Base-by-base conservation (phyloP, 345 rosid species). In the Streptanthus diversifolius region DNA sequence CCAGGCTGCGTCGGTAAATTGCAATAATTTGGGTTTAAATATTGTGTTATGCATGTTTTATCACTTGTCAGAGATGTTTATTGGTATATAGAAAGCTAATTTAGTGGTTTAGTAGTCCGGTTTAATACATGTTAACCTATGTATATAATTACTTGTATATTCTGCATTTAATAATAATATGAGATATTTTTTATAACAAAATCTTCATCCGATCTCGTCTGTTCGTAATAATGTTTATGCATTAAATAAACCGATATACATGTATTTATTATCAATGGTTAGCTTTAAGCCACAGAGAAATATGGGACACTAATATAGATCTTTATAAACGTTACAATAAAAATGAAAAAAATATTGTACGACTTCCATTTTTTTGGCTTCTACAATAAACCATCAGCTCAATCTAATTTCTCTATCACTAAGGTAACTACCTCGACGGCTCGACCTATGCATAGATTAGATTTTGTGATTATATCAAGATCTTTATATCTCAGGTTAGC, bases 1-100 rank as follows among this genome's bases (percentile, higher is more conserved):
- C 74, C 79, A 75, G 79, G 74, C 51, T 68, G 79, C 68, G 70
- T 61, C 51, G 40, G 7, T 52, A 58, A 58, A 58, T 67, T 74
- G 52, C 43, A 55, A 4, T n/a, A 58, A 21, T 67, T 19, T 56
- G 57, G 58, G n/a, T 32, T 44, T 24, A 47, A 35, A 45, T 32
- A 33, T 10, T 58, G 12, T 21, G 44, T 43, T 44, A 0, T 1
- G 21, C 56, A 36, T 57, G 66, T 57, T 69, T 57, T 29, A 29
- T 29, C 5, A 29, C 32, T 29, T 29, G 57, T 57, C 47, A 44
- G 66, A 44, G 6, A 44, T 45, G 32, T 32, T 15, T 36, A n/a
- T n/a, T n/a, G n/a, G n/a, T n/a, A n/a, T n/a, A n/a, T n/a, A n/a
- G n/a, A n/a, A n/a, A n/a, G n/a, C n/a, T n/a, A n/a, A n/a, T n/a